These are phyloP conservation scores for Clarkia xantiana DNA, from an alignment of 345 rosid species.

Conservation along the genomic window DNA sequence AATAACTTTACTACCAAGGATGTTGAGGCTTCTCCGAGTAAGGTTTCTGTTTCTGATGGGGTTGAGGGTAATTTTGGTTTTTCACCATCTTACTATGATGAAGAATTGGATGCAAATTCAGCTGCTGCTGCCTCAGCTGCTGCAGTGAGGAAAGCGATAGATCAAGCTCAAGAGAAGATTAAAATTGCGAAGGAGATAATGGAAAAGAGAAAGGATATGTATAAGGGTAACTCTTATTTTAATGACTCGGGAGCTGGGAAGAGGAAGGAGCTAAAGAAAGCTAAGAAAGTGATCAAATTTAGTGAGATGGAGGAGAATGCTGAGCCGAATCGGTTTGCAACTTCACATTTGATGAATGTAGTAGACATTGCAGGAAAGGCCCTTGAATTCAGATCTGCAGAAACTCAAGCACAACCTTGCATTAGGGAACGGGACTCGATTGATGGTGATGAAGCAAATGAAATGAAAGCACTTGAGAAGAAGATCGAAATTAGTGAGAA, in stretches of 20 bases:
- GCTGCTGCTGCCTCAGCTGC: conserved; percentile 82
- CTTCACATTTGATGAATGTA: too few species aligned
- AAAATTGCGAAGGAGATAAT: conserved; percentile 59
- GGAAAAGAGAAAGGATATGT: conserved; percentile 54
- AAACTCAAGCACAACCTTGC: conserved; percentile 11
- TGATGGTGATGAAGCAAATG: conserved; percentile 13
- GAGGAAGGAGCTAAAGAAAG: conserved; percentile 17
- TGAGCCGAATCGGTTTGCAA: not conserved
- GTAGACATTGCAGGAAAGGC: too few species aligned
- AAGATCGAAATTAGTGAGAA: conserved; percentile 21
- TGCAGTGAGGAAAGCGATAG: conserved; percentile 72
- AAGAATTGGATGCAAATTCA: conserved; percentile 59
- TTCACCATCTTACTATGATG: conserved; percentile 53
- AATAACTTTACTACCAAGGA: conserved; percentile 11
- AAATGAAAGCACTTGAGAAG: conserved; percentile 6
- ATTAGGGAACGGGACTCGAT: conserved; percentile 18
- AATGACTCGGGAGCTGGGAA: conserved; percentile 17
- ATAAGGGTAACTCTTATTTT: conserved; percentile 24
- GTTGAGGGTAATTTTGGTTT: conserved; percentile 16
- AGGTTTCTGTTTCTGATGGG: conserved; percentile 15
- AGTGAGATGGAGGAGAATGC: conserved; percentile 12
- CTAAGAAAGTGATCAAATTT: conserved; percentile 20
- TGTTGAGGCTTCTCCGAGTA: conserved; percentile 20
- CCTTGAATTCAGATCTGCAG: not conserved
- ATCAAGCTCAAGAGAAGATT: conserved; percentile 72